Percentiles rank a stretch among this genome's conserved stretches.
phyloP scores from a whole-genome alignment of 202 grass and related monocot species.

The Dendrocalamus latiflorus region DNA sequence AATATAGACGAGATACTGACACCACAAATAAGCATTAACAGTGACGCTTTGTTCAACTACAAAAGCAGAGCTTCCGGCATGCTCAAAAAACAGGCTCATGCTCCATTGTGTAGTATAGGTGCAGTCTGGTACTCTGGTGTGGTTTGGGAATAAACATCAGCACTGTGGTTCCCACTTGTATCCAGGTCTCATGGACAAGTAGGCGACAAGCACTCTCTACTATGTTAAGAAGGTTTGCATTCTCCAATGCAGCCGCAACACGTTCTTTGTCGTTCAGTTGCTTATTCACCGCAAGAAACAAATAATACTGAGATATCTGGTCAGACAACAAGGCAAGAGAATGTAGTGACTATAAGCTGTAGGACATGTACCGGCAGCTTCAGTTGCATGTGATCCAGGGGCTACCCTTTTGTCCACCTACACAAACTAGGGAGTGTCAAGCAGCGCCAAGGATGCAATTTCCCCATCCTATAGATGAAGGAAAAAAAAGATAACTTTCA shows the following conservation, averaged over 20 bases:
- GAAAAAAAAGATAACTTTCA: neutral
- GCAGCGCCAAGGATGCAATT: no score
- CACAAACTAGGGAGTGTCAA: neutral
- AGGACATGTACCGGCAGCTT: conserved; percentile 62
- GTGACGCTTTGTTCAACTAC: no score
- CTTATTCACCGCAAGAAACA: no score
- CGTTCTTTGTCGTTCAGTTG: no score
- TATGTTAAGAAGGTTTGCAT: conserved; percentile 26
- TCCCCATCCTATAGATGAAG: neutral
- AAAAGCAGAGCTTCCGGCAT: no score
- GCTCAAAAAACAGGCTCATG: no score
- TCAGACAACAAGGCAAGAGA: neutral
- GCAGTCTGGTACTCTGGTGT: neutral
- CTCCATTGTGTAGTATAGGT: neutral
- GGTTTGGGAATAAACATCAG: neutral
- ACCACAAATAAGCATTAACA: no score
- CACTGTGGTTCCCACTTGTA: neutral
- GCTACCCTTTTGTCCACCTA: conserved; percentile 79
- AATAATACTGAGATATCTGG: neutral
- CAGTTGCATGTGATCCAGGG: conserved; percentile 84
- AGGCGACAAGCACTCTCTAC: conserved; percentile 72
- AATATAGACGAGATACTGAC: no score
- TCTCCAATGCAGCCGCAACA: no score
- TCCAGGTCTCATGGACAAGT: conserved; percentile 46
- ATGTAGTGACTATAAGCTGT: neutral